Conservation (phyloP, 169 alveolate genomes). For the Plasmodium billcollinsi region DNA sequence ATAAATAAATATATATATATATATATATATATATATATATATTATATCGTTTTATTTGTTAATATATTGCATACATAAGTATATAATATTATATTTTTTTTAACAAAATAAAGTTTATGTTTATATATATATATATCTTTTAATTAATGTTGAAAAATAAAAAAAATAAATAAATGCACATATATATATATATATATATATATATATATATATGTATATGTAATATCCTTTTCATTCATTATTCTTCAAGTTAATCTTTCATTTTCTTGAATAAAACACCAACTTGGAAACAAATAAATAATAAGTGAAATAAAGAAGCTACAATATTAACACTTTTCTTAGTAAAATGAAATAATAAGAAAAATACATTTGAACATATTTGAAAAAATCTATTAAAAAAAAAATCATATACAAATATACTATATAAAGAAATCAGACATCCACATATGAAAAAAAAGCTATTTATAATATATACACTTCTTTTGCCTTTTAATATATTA, state of each 20-base stretch:
- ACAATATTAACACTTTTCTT: constrained; percentile 27
- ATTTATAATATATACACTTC: constrained; percentile 6
- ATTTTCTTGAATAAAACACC: constrained; percentile 14
- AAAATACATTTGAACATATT: constrained; percentile 45
- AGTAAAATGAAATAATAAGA: constrained; percentile 35
- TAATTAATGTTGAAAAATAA: no score
- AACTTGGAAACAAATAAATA: constrained; percentile 34
- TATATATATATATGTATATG: no score
- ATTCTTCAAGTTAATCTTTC: neutral
- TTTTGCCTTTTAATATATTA: neutral
- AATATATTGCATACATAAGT: no score
- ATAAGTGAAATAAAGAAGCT: constrained; percentile 14
- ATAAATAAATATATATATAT: no score
- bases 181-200: no score
- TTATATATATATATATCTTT: no score
- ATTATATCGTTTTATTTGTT: no score
- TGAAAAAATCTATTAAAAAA: constrained; percentile 39
- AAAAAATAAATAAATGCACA: no score
- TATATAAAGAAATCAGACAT: constrained; percentile 22
- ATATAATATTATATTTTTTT: no score
- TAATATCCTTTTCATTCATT: neutral
- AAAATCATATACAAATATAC: constrained; percentile 41
- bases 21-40: no score
- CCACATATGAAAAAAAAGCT: constrained; percentile 20
- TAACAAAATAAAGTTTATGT: no score